A percentile compares a stretch with the other conserved stretches of the same genome.
phyloP scores from a whole-genome alignment of 202 grass and related monocot genomes.

The Brachypodium distachyon region DNA sequence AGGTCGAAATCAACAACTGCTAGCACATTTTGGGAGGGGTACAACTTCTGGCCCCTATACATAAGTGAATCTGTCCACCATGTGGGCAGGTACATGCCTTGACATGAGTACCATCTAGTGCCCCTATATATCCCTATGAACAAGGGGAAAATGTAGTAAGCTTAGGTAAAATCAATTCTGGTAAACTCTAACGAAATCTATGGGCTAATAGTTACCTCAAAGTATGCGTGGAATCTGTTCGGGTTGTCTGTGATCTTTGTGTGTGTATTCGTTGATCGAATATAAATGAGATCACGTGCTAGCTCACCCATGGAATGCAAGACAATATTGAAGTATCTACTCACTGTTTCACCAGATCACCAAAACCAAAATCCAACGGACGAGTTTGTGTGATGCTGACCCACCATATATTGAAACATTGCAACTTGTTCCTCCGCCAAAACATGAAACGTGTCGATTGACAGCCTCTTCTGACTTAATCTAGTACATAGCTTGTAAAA shows the following conservation, averaged over 20 bases:
- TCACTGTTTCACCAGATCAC: no score
- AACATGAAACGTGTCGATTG: not conserved
- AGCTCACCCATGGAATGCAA: no score
- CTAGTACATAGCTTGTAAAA: not conserved
- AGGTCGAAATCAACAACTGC: not conserved
- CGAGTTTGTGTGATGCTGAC: no score
- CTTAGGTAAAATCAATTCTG: not conserved
- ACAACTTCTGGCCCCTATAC: not conserved
- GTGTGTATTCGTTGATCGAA: no score
- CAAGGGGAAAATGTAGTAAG: not conserved
- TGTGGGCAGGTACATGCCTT: not conserved
- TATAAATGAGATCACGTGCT: no score
- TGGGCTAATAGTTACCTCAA: not conserved
- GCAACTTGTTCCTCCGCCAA: not conserved
- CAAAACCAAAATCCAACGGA: no score
- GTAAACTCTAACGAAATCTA: not conserved
- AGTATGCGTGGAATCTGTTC: slow-evolving; percentile 1
- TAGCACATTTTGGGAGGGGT: not conserved
- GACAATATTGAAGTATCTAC: no score
- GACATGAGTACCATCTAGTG: slow-evolving; percentile 5
- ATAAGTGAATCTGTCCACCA: not conserved
- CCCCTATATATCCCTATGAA: not conserved
- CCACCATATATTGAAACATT: no score
- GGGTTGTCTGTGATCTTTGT: not conserved
- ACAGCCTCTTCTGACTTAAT: not conserved